phyloP scores from a whole-genome alignment of 225 moss, liverwort and hornwort genomes.

The Physcomitrium patens region DNA sequence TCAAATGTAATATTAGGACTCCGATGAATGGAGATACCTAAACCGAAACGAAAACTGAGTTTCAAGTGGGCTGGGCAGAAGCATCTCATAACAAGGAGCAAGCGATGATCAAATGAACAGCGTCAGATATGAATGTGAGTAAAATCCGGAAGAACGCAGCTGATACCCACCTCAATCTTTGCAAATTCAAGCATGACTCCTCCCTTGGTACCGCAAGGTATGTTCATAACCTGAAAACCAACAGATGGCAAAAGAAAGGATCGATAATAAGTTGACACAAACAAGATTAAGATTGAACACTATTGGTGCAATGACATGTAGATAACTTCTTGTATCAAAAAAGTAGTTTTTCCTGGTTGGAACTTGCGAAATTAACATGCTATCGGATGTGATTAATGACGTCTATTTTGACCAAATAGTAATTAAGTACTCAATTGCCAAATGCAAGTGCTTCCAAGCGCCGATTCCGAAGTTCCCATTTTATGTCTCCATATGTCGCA shows the following conservation, averaged over 20 bases:
- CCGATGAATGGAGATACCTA: conserved; percentile 1
- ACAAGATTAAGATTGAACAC: conserved; percentile 14
- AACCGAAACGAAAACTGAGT: background rate
- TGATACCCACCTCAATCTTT: conserved; percentile 78
- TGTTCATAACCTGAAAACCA: conserved; percentile 83
- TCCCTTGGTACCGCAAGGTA: conserved; percentile 98
- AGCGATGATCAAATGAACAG: conserved; percentile 4
- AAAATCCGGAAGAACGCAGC: conserved; percentile 19
- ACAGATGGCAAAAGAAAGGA: conserved; percentile 27
- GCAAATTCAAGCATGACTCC: conserved; percentile 99
- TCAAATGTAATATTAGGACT: background rate
- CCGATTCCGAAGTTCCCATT: background rate
- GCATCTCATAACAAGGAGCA: conserved; percentile 17
- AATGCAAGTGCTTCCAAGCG: conserved; percentile 5
- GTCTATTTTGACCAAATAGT: conserved; percentile 10
- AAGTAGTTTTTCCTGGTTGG: conserved; percentile 10
- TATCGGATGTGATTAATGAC: conserved; percentile 1
- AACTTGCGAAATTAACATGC: conserved; percentile 26
- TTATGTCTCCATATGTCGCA: conserved; percentile 1
- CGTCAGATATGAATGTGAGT: conserved; percentile 9
- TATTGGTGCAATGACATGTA: background rate
- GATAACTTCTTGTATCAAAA: background rate
- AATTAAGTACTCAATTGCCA: conserved; percentile 18
- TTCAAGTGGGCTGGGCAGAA: conserved; percentile 16
- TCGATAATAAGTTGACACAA: conserved; percentile 12